Evolutionary conservation across 2,329 filamentous ascomycete genomes (phyloP).

Genomic region (Phyllosticta capitalensis): DNA sequence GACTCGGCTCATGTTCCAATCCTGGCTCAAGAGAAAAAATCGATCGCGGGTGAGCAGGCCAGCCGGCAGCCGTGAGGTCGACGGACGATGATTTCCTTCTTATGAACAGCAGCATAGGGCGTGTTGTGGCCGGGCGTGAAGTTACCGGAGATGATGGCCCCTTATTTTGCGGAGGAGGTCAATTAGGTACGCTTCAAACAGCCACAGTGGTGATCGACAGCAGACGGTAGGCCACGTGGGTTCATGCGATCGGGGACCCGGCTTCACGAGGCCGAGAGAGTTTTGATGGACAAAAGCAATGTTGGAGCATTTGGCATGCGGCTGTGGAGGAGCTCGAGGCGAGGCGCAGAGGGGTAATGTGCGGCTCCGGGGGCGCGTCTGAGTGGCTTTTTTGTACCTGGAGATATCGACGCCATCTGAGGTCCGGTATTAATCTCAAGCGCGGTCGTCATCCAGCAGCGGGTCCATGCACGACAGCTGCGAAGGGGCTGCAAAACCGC

Average conservation of each 20-base stretch:
- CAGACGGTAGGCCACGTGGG: background rate
- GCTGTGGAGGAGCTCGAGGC: background rate
- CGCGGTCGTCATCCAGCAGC: background rate
- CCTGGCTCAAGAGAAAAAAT: background rate
- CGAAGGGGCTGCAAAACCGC: background rate
- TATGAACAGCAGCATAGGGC: background rate
- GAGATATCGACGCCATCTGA: background rate
- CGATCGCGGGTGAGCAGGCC: background rate
- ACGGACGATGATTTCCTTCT: background rate
- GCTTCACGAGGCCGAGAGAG: background rate
- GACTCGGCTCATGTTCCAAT: background rate
- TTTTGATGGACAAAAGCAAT: background rate
- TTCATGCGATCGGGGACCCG: background rate
- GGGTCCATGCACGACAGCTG: background rate
- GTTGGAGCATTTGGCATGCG: background rate
- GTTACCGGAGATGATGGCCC: background rate
- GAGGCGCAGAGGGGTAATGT: background rate
- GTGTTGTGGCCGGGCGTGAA: background rate
- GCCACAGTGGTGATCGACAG: background rate
- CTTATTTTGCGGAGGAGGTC: background rate
- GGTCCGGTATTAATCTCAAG: background rate
- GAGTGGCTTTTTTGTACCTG: background rate
- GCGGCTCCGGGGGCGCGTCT: background rate
- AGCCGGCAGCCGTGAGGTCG: background rate
- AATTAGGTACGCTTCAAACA: background rate